These are phyloP conservation scores for Rehmannia glutinosa DNA, from an alignment of 257 asterid genomes.

Conservation along the genomic window DNA sequence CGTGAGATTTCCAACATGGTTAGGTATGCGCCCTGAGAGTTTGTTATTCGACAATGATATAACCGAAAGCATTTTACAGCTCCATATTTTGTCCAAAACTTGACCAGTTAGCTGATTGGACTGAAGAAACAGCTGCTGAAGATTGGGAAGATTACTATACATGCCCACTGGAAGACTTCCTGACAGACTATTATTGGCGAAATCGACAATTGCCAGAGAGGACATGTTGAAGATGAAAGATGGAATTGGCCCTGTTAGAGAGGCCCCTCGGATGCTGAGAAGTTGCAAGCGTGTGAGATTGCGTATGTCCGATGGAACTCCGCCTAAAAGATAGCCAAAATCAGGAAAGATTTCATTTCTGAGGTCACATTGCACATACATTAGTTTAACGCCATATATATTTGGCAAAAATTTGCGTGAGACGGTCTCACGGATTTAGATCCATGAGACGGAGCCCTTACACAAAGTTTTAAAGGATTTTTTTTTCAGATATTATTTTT, in stretches of 20 bases:
- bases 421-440: no score
- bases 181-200: slow-evolving; percentile 35
- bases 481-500: no score
- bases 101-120: slow-evolving; percentile 36
- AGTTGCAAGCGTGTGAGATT: slow-evolving; percentile 33
- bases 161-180: slow-evolving; percentile 44
- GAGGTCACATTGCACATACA: no score
- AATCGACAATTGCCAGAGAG: slow-evolving; percentile 12
- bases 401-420: no score
- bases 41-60: slow-evolving; percentile 26
- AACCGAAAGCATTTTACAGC: slow-evolving; percentile 25
- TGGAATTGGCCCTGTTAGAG: slow-evolving; percentile 25
- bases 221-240: slow-evolving; percentile 34
- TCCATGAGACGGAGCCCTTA: no score
- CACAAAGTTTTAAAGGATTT: no score
- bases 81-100: slow-evolving; percentile 28
- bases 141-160: slow-evolving; percentile 24
- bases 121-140: slow-evolving; percentile 24
- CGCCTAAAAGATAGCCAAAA: slow-evolving; percentile 19
- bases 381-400: no score
- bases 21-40: slow-evolving; percentile 32
- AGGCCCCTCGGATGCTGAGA: slow-evolving; percentile 14
- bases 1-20: slow-evolving; percentile 30
- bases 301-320: slow-evolving; percentile 34
- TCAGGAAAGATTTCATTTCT: neutral